phyloP scores from a whole-genome alignment of 768 basidiomycete genomes.

The Termitomyces sp. region DNA sequence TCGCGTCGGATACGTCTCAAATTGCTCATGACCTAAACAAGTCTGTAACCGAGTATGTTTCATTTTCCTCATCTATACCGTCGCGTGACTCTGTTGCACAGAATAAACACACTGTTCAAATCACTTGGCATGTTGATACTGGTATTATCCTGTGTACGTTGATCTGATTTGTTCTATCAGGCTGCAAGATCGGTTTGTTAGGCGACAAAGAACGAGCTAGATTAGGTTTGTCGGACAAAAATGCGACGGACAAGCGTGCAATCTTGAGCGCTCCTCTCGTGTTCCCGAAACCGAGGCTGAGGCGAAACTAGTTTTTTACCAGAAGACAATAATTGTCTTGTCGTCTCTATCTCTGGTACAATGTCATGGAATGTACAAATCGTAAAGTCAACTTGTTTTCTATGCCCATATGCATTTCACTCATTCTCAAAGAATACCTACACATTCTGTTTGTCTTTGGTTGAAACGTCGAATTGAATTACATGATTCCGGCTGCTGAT shows the following conservation, averaged over 20 bases:
- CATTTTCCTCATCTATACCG: not conserved
- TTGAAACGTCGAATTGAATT: not conserved
- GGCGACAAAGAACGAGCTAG: conserved; percentile 58
- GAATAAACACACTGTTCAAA: conserved; percentile 67
- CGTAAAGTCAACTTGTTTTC: not conserved
- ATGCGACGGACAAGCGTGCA: conserved; percentile 64
- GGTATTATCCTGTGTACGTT: not conserved
- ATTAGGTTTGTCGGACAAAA: conserved; percentile 61
- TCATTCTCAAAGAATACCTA: not conserved
- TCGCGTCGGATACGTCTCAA: conserved; percentile 58
- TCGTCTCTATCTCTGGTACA: not conserved
- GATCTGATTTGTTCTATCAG: conserved; percentile 25
- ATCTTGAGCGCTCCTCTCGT: conserved; percentile 69
- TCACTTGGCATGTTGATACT: conserved; percentile 49
- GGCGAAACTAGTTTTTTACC: conserved; percentile 23
- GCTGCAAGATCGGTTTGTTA: conserved; percentile 66
- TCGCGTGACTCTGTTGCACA: conserved; percentile 12
- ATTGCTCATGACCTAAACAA: conserved; percentile 76
- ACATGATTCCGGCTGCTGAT: not conserved
- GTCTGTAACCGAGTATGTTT: conserved; percentile 54
- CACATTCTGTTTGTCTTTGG: not conserved
- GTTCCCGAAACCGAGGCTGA: conserved; percentile 65
- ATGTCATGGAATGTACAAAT: not conserved
- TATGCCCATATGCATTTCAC: not conserved
- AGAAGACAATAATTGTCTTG: not conserved